Percentiles rank a stretch among this genome's conserved stretches.
Evolutionary conservation across 129 eudicot species (phyloP).

Genomic region (Mikania micrantha): DNA sequence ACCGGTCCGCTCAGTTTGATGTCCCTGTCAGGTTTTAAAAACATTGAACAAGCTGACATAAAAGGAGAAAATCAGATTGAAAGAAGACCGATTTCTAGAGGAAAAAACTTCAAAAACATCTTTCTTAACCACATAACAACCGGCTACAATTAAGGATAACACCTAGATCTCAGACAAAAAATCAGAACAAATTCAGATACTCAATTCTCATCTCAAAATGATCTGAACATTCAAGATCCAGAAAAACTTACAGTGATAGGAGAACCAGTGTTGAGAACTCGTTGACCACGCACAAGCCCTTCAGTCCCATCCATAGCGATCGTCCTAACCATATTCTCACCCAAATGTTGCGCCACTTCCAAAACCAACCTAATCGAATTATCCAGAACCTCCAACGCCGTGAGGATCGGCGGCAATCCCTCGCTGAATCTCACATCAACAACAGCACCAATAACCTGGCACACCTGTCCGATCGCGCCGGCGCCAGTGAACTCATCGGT

Average conservation of each 20-base stretch:
- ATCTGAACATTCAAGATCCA: not conserved
- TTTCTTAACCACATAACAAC: not conserved
- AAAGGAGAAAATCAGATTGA: not conserved
- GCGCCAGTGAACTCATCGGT: constrained; percentile 17
- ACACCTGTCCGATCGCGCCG: constrained; percentile 11
- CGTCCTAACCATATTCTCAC: constrained; percentile 24
- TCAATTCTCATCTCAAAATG: not conserved
- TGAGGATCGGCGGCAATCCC: constrained; percentile 64
- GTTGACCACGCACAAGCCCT: constrained; percentile 18
- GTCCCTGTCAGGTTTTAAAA: too few relatives aligned
- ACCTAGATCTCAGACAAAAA: not conserved
- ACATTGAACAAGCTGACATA: not conserved
- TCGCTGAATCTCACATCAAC: constrained; percentile 52
- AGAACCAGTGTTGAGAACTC: constrained; percentile 17
- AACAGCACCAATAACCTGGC: not conserved
- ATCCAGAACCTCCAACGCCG: constrained; percentile 71
- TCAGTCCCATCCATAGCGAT: constrained; percentile 76
- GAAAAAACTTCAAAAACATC: not conserved
- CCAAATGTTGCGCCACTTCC: constrained; percentile 83
- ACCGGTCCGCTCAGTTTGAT: too few relatives aligned
- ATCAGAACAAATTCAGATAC: not conserved
- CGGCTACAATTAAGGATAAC: not conserved
- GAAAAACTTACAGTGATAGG: constrained; percentile 13
- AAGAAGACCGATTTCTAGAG: not conserved
- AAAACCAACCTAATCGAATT: constrained; percentile 58